A percentile compares a stretch with the other conserved stretches of the same genome.
Conservation (phyloP, 176 grass and related monocot species). For the Cenchrus purpureus region DNA sequence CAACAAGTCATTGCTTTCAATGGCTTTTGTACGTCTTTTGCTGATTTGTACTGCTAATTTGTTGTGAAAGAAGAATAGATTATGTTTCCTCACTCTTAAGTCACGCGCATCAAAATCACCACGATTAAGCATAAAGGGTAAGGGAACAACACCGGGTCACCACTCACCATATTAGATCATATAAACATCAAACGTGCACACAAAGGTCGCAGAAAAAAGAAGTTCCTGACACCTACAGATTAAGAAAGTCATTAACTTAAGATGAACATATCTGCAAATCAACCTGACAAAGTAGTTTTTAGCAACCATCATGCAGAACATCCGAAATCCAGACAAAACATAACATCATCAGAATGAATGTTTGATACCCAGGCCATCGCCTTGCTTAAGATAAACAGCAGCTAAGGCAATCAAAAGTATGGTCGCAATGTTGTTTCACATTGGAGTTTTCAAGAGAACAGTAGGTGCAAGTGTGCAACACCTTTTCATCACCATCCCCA, state of each 20-base stretch:
- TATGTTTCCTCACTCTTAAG: not conserved
- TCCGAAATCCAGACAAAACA: conserved; percentile 25
- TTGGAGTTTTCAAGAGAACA: not conserved
- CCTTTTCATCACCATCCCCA: conserved; percentile 42
- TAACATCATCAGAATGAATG: conserved; percentile 8
- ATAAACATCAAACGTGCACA: not conserved
- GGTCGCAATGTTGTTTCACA: conserved; percentile 26
- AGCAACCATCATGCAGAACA: conserved; percentile 10
- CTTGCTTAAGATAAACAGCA: conserved; percentile 18
- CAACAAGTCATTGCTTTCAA: not conserved
- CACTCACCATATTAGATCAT: not conserved
- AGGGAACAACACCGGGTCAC: not conserved
- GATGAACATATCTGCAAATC: not conserved
- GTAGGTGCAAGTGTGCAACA: not conserved
- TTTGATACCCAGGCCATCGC: not conserved
- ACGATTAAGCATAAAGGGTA: not conserved
- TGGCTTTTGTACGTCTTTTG: too few relatives aligned
- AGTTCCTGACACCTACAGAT: not conserved
- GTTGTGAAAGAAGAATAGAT: not conserved
- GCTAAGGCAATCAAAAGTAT: conserved; percentile 30
- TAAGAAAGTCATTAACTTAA: not conserved
- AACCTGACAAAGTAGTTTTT: not conserved
- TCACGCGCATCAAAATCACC: not conserved
- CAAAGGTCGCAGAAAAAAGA: not conserved
- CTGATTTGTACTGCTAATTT: not conserved